Percentiles rank a stretch among this genome's conserved stretches.
phyloP scores from a whole-genome alignment of 2,329 filamentous ascomycete genomes.

The Colletotrichum higginsianum region DNA sequence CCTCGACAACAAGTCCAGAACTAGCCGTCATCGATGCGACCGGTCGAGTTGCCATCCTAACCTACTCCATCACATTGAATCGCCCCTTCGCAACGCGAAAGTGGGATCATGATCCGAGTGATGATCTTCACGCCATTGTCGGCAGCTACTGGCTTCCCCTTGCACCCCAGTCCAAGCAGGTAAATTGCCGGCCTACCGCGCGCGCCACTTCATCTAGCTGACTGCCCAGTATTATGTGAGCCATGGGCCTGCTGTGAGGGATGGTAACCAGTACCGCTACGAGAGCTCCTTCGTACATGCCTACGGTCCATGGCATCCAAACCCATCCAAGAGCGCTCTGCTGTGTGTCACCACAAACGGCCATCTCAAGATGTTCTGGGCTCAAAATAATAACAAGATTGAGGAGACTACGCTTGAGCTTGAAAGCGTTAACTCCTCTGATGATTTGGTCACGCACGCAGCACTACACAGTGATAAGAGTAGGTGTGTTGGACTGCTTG shows the following conservation, averaged over 20 bases:
- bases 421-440: constrained; percentile 79
- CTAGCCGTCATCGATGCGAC: constrained; percentile 86
- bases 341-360: constrained; percentile 84
- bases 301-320: constrained; percentile 81
- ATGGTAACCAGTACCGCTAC: constrained; percentile 76
- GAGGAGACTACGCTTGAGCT: constrained; percentile 82
- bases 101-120: constrained; percentile 77
- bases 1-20: constrained; percentile 79
- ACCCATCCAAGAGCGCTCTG: constrained; percentile 79
- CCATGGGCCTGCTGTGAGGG: constrained; percentile 75
- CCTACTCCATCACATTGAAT: constrained; percentile 81
- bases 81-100: constrained; percentile 74
- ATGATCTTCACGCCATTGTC: constrained; percentile 83
- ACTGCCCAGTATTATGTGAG: constrained; percentile 58
- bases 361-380: constrained; percentile 81
- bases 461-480: constrained; percentile 82
- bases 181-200: constrained; percentile 44
- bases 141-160: constrained; percentile 89
- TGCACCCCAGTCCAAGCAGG: constrained; percentile 62
- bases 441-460: constrained; percentile 86
- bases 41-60: constrained; percentile 83
- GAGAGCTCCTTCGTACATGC: constrained; percentile 76
- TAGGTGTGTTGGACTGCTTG: constrained; percentile 54
- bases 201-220: constrained; percentile 11
- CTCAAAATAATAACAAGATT: constrained; percentile 80